These are phyloP conservation scores for Monocercomonoides exilis DNA, from an alignment of 78 protist species.

Conservation along the genomic window DNA sequence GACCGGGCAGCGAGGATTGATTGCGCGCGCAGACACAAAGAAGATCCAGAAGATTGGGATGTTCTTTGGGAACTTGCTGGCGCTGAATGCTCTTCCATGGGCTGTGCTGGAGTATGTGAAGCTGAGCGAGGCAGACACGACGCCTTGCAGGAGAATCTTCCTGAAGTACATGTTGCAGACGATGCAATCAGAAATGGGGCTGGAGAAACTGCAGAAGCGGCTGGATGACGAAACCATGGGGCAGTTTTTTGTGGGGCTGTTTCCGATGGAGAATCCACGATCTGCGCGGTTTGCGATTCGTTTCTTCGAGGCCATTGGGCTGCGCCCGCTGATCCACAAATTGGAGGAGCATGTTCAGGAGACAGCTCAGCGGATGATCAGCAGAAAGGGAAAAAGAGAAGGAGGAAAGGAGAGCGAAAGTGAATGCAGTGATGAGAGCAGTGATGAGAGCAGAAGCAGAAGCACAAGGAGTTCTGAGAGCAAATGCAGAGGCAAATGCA, in stretches of 20 bases:
- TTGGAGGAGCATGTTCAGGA: too few relatives aligned
- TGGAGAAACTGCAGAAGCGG: slow-evolving; percentile 38
- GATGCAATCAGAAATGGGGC: slow-evolving; percentile 74
- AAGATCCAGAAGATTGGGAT: slow-evolving; percentile 58
- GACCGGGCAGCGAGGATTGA: too few relatives aligned
- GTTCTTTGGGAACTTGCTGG: slow-evolving; percentile 56
- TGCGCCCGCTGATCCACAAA: slow-evolving; percentile 85
- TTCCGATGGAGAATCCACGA: slow-evolving; percentile 77
- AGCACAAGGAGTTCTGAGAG: neutral
- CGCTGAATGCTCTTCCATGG: slow-evolving; percentile 59
- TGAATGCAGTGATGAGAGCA: neutral
- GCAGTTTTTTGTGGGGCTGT: slow-evolving; percentile 28
- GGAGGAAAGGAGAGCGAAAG: neutral
- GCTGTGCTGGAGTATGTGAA: slow-evolving; percentile 32
- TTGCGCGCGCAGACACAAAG: slow-evolving; percentile 85
- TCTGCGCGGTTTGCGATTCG: slow-evolving; percentile 89
- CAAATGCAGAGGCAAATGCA: neutral
- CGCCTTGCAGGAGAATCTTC: slow-evolving; percentile 81
- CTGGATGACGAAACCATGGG: slow-evolving; percentile 51
- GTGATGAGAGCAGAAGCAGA: neutral
- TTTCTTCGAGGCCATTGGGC: slow-evolving; percentile 82
- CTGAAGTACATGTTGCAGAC: slow-evolving; percentile 80
- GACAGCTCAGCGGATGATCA: too few relatives aligned
- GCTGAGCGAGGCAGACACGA: slow-evolving; percentile 69
- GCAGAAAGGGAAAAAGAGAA: too few relatives aligned